These are phyloP conservation scores for Rhodotorula sp. DNA, from an alignment of 1,284 basidiomycete genomes.

Conservation along the genomic window DNA sequence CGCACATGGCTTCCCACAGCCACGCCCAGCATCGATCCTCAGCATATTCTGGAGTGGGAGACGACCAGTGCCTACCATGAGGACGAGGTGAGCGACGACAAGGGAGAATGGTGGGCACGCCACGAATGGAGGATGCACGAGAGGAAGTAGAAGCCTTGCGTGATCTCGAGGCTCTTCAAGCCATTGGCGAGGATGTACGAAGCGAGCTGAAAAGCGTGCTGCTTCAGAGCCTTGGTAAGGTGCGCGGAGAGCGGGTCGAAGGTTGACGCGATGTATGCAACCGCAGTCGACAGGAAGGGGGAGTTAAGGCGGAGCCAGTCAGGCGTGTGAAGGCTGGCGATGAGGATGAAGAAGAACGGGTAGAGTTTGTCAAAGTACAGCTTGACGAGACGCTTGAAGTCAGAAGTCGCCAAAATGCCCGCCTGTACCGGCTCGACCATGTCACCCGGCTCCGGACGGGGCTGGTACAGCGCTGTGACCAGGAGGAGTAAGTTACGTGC, in stretches of 20 bases:
- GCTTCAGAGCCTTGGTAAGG: conserved; percentile 6
- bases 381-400: conserved; percentile 23
- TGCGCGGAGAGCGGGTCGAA: conserved; percentile 19
- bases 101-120: not conserved
- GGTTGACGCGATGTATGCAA: conserved; percentile 16
- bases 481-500: not conserved
- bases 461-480: conserved; percentile 12
- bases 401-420: conserved; percentile 14
- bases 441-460: conserved; percentile 14
- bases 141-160: conserved; percentile 28
- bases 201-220: conserved; percentile 11
- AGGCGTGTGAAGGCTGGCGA: conserved; percentile 21
- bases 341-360: conserved; percentile 27
- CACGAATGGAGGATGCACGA: conserved; percentile 2
- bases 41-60: no score
- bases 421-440: conserved; percentile 21
- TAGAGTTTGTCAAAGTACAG: conserved; percentile 24
- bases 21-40: not conserved
- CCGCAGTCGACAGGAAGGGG: conserved; percentile 30
- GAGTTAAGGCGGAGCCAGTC: conserved; percentile 29
- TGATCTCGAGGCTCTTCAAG: conserved; percentile 30
- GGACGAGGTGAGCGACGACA: no score
- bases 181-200: conserved; percentile 18
- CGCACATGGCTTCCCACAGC: not conserved
- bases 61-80: conserved; percentile 17